phyloP scores from a whole-genome alignment of 2,329 filamentous ascomycete genomes.

The Aspergillus clavatus region DNA sequence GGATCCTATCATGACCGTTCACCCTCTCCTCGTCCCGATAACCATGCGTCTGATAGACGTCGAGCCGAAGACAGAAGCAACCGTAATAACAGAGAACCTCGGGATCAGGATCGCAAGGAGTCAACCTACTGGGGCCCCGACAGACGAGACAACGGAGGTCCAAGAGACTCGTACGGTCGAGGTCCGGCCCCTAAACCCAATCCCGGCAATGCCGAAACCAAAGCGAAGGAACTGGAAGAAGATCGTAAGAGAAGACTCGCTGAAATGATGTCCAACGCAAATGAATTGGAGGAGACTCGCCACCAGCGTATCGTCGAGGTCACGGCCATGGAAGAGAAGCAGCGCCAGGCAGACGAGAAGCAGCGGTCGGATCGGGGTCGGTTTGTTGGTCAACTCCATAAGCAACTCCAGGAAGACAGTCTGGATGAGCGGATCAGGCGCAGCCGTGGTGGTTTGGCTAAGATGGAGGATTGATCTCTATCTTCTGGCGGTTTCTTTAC shows the following conservation, averaged over 20 bases:
- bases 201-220: constrained; percentile 11
- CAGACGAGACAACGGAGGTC: constrained; percentile 20
- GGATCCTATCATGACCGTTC: constrained; percentile 17
- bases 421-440: constrained; percentile 33
- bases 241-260: constrained; percentile 52
- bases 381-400: constrained; percentile 32
- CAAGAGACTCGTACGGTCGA: constrained; percentile 14
- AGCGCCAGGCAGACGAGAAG: constrained; percentile 62
- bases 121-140: constrained; percentile 14
- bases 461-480: constrained; percentile 23
- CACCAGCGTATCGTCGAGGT: constrained; percentile 63
- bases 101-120: constrained; percentile 14
- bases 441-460: constrained; percentile 30
- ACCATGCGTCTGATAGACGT: constrained; percentile 10
- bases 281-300: constrained; percentile 65
- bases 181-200: constrained; percentile 11
- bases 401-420: constrained; percentile 31
- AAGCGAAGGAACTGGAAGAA: constrained; percentile 25
- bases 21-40: constrained; percentile 18
- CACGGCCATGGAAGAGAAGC: constrained; percentile 59
- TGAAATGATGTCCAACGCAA: constrained; percentile 68
- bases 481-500: not conserved
- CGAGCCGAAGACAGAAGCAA: constrained; percentile 10
- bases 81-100: constrained; percentile 5
- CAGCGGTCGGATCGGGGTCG: constrained; percentile 32